Percentiles rank a stretch among this genome's conserved stretches.
phyloP scores from a whole-genome alignment of 140 eudicot species.

The Flaveria floridana region DNA sequence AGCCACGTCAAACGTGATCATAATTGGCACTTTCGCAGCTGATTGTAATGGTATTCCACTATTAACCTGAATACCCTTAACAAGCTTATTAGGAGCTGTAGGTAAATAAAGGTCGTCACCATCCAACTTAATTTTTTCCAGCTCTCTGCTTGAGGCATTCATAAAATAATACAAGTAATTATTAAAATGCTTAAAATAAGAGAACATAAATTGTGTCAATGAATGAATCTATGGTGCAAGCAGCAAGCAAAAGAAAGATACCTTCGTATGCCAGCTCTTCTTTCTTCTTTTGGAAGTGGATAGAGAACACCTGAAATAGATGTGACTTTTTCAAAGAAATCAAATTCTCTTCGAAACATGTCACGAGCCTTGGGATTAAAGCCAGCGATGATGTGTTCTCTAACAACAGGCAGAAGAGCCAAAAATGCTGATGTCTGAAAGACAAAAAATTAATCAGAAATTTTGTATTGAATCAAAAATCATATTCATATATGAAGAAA shows the following conservation, averaged over 20 bases:
- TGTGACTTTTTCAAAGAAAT: constrained; percentile 96
- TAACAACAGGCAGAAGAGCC: constrained; percentile 69
- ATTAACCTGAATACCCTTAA: constrained; percentile 87
- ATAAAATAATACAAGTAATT: constrained; percentile 1
- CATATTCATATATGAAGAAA: constrained; percentile 3
- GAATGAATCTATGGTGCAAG: neutral
- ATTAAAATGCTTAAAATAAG: neutral
- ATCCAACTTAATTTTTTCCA: constrained; percentile 77
- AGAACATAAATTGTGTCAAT: neutral
- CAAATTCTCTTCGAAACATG: constrained; percentile 79
- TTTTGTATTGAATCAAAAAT: constrained; percentile 3
- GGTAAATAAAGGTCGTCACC: constrained; percentile 96
- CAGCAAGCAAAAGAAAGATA: constrained; percentile 28
- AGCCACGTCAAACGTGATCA: constrained; percentile 96
- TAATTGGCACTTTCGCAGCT: constrained; percentile 98
- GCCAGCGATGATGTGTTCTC: constrained; percentile 72
- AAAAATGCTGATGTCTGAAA: constrained; percentile 67
- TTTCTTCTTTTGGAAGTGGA: constrained; percentile 94
- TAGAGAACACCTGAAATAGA: constrained; percentile 88
- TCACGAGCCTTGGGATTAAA: constrained; percentile 82
- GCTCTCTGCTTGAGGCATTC: constrained; percentile 51
- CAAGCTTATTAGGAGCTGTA: constrained; percentile 88
- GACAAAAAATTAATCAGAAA: neutral
- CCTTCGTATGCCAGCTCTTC: constrained; percentile 93
- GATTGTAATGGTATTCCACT: constrained; percentile 98